Conservation (phyloP, 768 basidiomycete species). For the Tricholomella constricta region DNA sequence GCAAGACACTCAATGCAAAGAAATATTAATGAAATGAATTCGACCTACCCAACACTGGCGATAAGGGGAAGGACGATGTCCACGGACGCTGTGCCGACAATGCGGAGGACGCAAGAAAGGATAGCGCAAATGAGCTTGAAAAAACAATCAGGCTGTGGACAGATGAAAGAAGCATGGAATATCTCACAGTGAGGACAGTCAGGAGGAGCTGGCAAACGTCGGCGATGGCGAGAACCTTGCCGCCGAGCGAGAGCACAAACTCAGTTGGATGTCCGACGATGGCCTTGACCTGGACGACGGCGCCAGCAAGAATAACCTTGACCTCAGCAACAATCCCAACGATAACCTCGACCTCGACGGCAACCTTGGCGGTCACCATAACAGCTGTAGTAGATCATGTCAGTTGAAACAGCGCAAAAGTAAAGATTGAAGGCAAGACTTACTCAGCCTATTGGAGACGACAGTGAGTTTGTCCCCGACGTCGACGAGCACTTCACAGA, state of each 20-base stretch:
- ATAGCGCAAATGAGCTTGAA: constrained; percentile 12
- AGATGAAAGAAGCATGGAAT: not conserved
- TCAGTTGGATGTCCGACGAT: constrained; percentile 12
- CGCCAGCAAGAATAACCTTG: constrained; percentile 6
- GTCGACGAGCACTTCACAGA: constrained; percentile 3
- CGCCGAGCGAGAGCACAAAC: constrained; percentile 10
- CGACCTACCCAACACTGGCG: constrained; percentile 13
- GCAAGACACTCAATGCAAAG: not conserved
- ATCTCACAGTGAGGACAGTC: constrained; percentile 14
- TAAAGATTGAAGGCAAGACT: not conserved
- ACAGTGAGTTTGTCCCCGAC: not conserved
- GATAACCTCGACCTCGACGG: constrained; percentile 15
- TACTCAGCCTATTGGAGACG: not conserved
- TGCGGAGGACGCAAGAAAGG: constrained; percentile 3
- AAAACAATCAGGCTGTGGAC: not conserved
- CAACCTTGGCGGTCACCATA: constrained; percentile 5
- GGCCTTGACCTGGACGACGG: constrained; percentile 13
- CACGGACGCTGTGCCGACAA: constrained; percentile 4
- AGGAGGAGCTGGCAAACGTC: constrained; percentile 16
- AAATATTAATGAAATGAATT: not conserved
- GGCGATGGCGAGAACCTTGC: constrained; percentile 11
- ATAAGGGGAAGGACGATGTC: constrained; percentile 9
- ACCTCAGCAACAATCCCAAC: constrained; percentile 16
- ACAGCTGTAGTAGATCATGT: not conserved
- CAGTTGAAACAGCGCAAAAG: too few relatives aligned